A percentile compares a stretch with the other conserved stretches of the same genome.
These are phyloP conservation scores for Chrysosphaeria jannelii DNA, from an alignment of 2,329 filamentous ascomycete genomes.

Conservation along the genomic window DNA sequence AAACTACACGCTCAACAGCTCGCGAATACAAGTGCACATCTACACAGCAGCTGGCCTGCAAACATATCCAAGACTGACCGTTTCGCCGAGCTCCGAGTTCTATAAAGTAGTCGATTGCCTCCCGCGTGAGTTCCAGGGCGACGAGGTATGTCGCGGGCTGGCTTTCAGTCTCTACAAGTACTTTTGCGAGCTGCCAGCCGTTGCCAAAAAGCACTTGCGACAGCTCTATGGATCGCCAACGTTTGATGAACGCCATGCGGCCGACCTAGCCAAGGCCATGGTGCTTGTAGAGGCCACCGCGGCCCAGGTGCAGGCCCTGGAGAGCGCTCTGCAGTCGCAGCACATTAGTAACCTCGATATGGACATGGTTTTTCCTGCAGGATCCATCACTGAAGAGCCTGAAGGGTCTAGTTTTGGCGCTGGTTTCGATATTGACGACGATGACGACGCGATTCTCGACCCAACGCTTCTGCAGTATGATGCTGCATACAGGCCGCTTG, in stretches of 20 bases:
- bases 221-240: conserved; percentile 21
- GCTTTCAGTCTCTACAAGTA: conserved; percentile 88
- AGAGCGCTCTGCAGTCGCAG: conserved; percentile 50
- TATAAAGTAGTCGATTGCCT: conserved; percentile 76
- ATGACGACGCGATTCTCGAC: conserved; percentile 35
- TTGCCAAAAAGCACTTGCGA: conserved; percentile 41
- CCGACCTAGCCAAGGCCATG: conserved; percentile 66
- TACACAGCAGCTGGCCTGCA: conserved; percentile 70
- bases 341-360: conserved; percentile 63
- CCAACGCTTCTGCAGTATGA: conserved; percentile 41
- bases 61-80: conserved; percentile 69
- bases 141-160: conserved; percentile 70
- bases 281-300: conserved; percentile 41
- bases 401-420: not conserved
- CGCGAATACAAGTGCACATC: conserved; percentile 80
- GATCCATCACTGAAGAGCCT: conserved; percentile 20
- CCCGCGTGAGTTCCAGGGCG: conserved; percentile 79
- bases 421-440: conserved; percentile 10
- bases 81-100: conserved; percentile 74
- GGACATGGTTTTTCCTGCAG: conserved; percentile 58
- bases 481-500: conserved; percentile 35
- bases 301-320: conserved; percentile 43
- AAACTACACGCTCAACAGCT: conserved; percentile 65
- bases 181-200: conserved; percentile 58
- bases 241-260: conserved; percentile 80